Evolutionary conservation across 306 rosid species (phyloP).

Genomic region (Lagenaria siceraria): DNA sequence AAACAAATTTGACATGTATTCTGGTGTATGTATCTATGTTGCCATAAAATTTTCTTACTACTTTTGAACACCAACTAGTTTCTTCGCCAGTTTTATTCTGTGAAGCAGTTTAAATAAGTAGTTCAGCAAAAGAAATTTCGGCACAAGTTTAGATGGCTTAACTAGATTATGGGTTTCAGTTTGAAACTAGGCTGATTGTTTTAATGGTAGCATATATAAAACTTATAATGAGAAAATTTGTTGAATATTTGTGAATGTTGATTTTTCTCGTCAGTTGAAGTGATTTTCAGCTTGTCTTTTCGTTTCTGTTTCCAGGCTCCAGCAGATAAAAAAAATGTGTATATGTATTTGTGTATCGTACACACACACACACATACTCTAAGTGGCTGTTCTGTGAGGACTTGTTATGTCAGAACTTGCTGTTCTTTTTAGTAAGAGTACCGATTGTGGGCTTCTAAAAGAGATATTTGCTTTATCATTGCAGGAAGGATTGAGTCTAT

Average conservation of each 20-base stretch:
- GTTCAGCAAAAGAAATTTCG: background rate
- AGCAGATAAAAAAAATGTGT: background rate
- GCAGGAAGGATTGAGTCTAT: constrained; percentile 25
- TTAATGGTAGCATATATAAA: background rate
- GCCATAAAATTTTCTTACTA: background rate
- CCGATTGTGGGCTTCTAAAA: background rate
- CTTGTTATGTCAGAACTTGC: background rate
- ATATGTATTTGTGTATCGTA: no score
- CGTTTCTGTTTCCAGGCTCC: background rate
- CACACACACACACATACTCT: background rate
- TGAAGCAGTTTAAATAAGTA: background rate
- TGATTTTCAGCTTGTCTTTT: background rate
- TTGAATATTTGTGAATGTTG: background rate
- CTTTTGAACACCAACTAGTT: background rate
- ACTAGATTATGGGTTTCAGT: background rate
- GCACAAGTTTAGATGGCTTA: background rate
- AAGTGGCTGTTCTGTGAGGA: background rate
- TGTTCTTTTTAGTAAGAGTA: background rate
- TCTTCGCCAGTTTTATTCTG: background rate
- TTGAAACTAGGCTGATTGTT: background rate
- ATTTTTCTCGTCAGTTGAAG: background rate
- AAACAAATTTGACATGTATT: background rate
- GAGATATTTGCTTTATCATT: background rate
- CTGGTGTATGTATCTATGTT: background rate
- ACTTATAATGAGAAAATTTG: background rate